A percentile compares a stretch with the other conserved stretches of the same genome.
Conservation (phyloP, 2,329 filamentous ascomycete genomes). For the Cladophialophora exuberans region DNA sequence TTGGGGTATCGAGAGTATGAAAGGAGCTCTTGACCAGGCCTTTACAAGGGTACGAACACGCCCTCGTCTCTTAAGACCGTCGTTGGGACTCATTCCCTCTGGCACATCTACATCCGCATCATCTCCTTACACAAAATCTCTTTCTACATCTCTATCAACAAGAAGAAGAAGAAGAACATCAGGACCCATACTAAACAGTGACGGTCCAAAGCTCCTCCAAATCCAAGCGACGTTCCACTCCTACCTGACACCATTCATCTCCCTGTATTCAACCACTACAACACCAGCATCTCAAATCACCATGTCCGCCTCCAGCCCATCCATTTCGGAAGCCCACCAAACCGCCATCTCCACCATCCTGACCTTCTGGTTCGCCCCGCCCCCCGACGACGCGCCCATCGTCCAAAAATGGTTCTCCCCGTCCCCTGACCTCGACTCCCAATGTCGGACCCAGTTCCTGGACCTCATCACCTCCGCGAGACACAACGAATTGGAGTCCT, state of each 20-base stretch:
- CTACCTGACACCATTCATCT: slow-evolving; percentile 8
- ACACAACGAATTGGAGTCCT: slow-evolving; percentile 28
- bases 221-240: slow-evolving; percentile 17
- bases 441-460: slow-evolving; percentile 30
- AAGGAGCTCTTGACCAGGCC: slow-evolving; percentile 13
- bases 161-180: no score
- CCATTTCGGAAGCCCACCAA: slow-evolving; percentile 1
- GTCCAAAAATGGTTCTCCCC: slow-evolving; percentile 33
- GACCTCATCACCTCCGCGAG: slow-evolving; percentile 31
- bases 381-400: slow-evolving; percentile 8
- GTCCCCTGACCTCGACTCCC: slow-evolving; percentile 25
- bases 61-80: not conserved
- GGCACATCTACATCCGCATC: not conserved
- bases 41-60: slow-evolving; percentile 21
- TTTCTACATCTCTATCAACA: not conserved
- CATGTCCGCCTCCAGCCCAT: no score
- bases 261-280: slow-evolving; percentile 2
- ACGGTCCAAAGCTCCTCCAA: slow-evolving; percentile 18
- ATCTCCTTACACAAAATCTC: not conserved
- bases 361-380: slow-evolving; percentile 36
- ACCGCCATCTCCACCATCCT: slow-evolving; percentile 29
- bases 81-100: no score
- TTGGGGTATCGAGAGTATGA: no score
- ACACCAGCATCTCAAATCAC: slow-evolving; percentile 8
- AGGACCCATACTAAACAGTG: slow-evolving; percentile 14